Base-by-base conservation (phyloP, 139 green algal species). In the Coccomyxa sp. region DNA sequence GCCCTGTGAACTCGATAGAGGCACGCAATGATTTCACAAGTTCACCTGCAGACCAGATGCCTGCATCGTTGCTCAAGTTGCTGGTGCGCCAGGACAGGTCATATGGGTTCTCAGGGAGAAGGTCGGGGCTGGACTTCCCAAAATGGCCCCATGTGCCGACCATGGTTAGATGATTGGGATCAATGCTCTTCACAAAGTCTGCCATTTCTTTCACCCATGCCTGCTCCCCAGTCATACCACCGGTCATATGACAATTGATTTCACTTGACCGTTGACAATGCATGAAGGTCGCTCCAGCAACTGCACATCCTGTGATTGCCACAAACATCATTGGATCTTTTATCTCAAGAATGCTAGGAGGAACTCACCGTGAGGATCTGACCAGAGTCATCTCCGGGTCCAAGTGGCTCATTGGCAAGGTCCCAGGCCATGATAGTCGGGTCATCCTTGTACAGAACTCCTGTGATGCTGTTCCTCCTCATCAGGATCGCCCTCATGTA, bases 81-180 rank as follows among this genome's bases (percentile, higher is more conserved):
- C 38, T 51, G 38, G 38, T 51, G 38, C 38, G 38, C 38, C 38
- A 51, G 38, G 38, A 51, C 38, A 51, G 38, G 38, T 51, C 38
- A 51, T 51, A 51, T 3, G 38, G 38, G 38, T 51, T 51, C 38
- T 51, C 38, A 51, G 38, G 38, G 38, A 51, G 38, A 51, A 51
- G 38, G 38, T 51, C 38, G 38, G 38, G 38, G 84, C 93, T 51
- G 38, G 38, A 51, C 38, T 7, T 51, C 38, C 38, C 38, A 51
- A 11, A 51, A 51, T 51, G 93, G 67, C 88, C 18, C 58, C 91
- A 88, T 67, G 88, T 83, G 27, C 87, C 87, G 1, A 83, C 84
- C 30, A 82, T 91, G 81, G 91, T 79, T 74, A 92, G 57, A 79
- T 92, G 88, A 67, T 92, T 92, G 67, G 84, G 66, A 75, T 92